A percentile compares a stretch with the other conserved stretches of the same genome.
Conservation (phyloP, 495 filamentous ascomycete species). For the Lichenothelia convexa region DNA sequence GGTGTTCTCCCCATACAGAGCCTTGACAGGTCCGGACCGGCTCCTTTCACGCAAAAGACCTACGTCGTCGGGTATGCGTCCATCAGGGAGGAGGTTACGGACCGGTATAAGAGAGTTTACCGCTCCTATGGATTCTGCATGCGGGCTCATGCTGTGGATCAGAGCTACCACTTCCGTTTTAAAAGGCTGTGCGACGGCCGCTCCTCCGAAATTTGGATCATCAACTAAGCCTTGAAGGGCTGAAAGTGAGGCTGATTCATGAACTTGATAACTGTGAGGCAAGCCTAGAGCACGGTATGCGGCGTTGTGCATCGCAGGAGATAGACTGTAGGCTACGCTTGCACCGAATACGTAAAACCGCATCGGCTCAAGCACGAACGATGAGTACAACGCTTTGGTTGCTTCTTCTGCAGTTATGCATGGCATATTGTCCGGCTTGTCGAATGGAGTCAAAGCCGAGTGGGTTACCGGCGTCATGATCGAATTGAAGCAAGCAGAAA, state of each 20-base stretch:
- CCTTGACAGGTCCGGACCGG: conserved; percentile 41
- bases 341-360: conserved; percentile 60
- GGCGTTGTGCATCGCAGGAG: conserved; percentile 63
- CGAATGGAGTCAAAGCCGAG: neutral
- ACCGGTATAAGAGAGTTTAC: conserved; percentile 70
- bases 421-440: neutral
- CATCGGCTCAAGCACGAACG: conserved; percentile 42
- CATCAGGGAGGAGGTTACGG: conserved; percentile 36
- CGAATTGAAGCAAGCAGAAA: conserved; percentile 47
- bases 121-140: conserved; percentile 64
- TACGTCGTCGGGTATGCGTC: conserved; percentile 45
- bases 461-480: conserved; percentile 54
- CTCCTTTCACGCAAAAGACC: conserved; percentile 44
- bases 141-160: conserved; percentile 48
- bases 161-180: conserved; percentile 53
- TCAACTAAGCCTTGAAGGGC: conserved; percentile 42
- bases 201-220: conserved; percentile 52
- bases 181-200: conserved; percentile 56
- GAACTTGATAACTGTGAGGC: conserved; percentile 50
- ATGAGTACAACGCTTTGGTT: conserved; percentile 34
- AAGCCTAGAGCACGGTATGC: conserved; percentile 55
- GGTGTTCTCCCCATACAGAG: conserved; percentile 69
- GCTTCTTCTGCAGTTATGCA: conserved; percentile 35
- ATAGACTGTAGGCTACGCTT: conserved; percentile 55
- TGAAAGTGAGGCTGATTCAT: conserved; percentile 43